Conservation (phyloP, 2,329 filamentous ascomycete genomes). For the Lojkania enalia region DNA sequence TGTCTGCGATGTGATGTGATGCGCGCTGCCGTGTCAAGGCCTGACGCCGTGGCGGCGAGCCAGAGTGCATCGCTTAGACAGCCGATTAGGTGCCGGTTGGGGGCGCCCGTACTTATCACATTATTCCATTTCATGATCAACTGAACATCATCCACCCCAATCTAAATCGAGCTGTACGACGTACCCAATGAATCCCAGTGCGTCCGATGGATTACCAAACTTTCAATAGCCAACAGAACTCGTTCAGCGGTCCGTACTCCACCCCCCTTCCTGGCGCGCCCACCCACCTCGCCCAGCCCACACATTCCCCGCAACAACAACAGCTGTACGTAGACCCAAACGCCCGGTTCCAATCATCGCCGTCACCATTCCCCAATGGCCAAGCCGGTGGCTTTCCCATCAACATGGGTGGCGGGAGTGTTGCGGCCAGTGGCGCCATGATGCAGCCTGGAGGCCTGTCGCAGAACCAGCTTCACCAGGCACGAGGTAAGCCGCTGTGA, state of each 20-base stretch:
- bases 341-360: slow-evolving; percentile 39
- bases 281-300: slow-evolving; percentile 20
- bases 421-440: slow-evolving; percentile 33
- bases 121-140: slow-evolving; percentile 3
- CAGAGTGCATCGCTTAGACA: no score
- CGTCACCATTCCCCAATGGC: slow-evolving; percentile 37
- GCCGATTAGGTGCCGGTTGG: no score
- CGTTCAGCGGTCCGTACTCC: slow-evolving; percentile 39
- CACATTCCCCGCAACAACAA: slow-evolving; percentile 39
- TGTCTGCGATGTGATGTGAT: no score
- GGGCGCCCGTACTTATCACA: no score
- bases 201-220: slow-evolving; percentile 43
- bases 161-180: slow-evolving; percentile 45
- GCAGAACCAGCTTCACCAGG: slow-evolving; percentile 41
- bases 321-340: slow-evolving; percentile 38
- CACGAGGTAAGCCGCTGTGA: slow-evolving; percentile 42
- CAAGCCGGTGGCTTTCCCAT: slow-evolving; percentile 33
- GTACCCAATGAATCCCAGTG: slow-evolving; percentile 41
- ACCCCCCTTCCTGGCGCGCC: slow-evolving; percentile 25
- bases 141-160: slow-evolving; percentile 30
- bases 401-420: slow-evolving; percentile 24
- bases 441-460: slow-evolving; percentile 40
- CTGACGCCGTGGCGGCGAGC: no score
- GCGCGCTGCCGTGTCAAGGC: no score
- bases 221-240: slow-evolving; percentile 41